Conservation (phyloP, 495 filamentous ascomycete species). For the Cenococcum geophilum region DNA sequence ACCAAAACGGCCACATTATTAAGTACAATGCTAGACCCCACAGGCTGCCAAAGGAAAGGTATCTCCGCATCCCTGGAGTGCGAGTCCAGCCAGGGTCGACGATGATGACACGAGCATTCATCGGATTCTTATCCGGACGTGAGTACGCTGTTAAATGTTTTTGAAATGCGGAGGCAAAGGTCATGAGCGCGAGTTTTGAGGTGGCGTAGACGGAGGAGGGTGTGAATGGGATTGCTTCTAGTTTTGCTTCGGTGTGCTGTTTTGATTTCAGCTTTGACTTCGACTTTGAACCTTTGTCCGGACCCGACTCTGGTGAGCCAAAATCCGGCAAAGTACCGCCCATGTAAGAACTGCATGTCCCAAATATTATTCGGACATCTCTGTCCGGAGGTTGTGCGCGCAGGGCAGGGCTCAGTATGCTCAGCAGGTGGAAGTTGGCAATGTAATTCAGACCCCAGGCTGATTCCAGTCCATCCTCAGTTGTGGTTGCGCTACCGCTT, state of each 20-base stretch:
- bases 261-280: conserved; percentile 19
- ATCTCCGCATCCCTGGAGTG: conserved; percentile 80
- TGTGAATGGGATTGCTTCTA: conserved; percentile 27
- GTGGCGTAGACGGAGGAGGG: conserved; percentile 59
- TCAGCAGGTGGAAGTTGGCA: conserved; percentile 88
- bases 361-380: conserved; percentile 81
- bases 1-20: conserved; percentile 69
- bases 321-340: conserved; percentile 55
- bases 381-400: conserved; percentile 86
- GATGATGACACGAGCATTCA: conserved; percentile 71
- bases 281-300: conserved; percentile 5
- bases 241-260: conserved; percentile 8
- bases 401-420: conserved; percentile 80
- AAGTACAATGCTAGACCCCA: conserved; percentile 78
- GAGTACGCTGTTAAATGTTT: conserved; percentile 77
- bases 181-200: conserved; percentile 84
- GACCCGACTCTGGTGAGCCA: conserved; percentile 23
- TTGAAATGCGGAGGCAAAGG: conserved; percentile 81
- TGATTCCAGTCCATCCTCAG: conserved; percentile 73
- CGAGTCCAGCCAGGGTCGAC: conserved; percentile 80
- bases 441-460: conserved; percentile 95
- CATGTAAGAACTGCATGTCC: conserved; percentile 83
- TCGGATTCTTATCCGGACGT: conserved; percentile 72
- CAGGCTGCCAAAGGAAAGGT: conserved; percentile 75
- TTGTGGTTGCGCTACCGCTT: conserved; percentile 46